Evolutionary conservation across 257 asterid genomes (phyloP).

Genomic region (Nicotiana noctiflora): DNA sequence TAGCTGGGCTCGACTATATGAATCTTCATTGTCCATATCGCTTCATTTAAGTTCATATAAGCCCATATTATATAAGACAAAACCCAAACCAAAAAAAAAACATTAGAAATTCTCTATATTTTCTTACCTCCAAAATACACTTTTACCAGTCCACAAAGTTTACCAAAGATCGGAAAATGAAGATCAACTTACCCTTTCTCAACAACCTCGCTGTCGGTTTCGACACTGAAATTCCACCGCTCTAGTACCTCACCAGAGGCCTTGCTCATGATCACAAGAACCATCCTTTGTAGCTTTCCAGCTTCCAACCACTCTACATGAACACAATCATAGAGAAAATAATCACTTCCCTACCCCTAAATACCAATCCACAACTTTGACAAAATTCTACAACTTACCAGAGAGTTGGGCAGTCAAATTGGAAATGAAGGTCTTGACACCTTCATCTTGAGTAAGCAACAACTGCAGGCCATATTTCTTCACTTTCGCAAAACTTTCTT

Average conservation of each 20-base stretch:
- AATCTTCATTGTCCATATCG: too few species aligned
- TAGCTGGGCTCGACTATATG: neutral
- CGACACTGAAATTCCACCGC: conserved; percentile 95
- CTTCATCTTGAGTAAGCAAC: conserved; percentile 94
- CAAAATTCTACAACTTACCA: conserved; percentile 29
- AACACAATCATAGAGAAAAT: neutral
- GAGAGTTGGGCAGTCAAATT: conserved; percentile 81
- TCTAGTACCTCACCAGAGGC: conserved; percentile 76
- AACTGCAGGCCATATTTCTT: conserved; percentile 90
- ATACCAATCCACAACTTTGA: neutral
- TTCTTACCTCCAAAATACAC: neutral
- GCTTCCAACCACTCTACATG: conserved; percentile 82
- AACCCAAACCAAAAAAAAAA: too few species aligned
- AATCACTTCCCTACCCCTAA: neutral
- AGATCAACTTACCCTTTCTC: conserved; percentile 63
- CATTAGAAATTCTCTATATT: neutral
- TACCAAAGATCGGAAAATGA: neutral
- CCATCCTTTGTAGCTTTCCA: conserved; percentile 86
- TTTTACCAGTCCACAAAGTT: neutral
- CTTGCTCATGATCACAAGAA: conserved; percentile 91
- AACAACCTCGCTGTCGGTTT: conserved; percentile 74
- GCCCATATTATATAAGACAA: too few species aligned
- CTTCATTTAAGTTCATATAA: neutral
- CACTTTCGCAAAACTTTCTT: conserved; percentile 78
- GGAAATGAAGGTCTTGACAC: conserved; percentile 81